Evolutionary conservation across 176 grass and related monocot genomes (phyloP), one percentile per base, ranked within the genome.

Genomic region (Carex myosuroides): DNA sequence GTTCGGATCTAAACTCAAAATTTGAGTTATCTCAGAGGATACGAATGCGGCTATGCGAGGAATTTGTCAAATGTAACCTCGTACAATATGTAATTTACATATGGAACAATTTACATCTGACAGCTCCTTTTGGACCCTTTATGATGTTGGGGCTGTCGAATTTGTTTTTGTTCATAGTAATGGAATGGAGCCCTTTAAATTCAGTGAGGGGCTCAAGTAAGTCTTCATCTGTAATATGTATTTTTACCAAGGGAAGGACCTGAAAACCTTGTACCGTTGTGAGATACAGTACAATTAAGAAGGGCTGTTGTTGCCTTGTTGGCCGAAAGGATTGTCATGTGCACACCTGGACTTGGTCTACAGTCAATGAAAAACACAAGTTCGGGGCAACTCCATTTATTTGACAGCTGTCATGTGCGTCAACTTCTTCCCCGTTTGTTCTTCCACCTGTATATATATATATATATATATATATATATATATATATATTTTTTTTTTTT

Each of bases 381-480:
- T 78, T 57, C 26, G 35, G 17, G 18, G 8, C 8, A 62, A 33
- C 4, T 56, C 73, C 73, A 56, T 30, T 32, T 77, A 55, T 77
- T 77, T 56, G 50, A 53, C 73, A 77, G 73, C 73, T 77, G 73
- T 52, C 70, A 29, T 30, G 24, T 52, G 72, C 72, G 54, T 76
- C 4, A 76, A 32, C 48, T 76, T 76, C 72, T 55, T 54, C 11
- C 26, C 50, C 48, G 26, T 73, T 78, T 57, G 7, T 33, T 54
- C 73, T 57, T 29, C 6, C 24, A 78, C 52, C 52, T 57, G 24
- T 3, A 57, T 42, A 29, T 26, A 24, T 24, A 24, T 24, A 24
- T 24, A 24, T 24, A 24, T 24, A 24, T 24, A 24, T 24, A 24
- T 24, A 24, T 24, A 24, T 24, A 24, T 24, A 24, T 24, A 24